Evolutionary conservation across 129 eudicot species (phyloP).

Genomic region (Artemisia argyi): DNA sequence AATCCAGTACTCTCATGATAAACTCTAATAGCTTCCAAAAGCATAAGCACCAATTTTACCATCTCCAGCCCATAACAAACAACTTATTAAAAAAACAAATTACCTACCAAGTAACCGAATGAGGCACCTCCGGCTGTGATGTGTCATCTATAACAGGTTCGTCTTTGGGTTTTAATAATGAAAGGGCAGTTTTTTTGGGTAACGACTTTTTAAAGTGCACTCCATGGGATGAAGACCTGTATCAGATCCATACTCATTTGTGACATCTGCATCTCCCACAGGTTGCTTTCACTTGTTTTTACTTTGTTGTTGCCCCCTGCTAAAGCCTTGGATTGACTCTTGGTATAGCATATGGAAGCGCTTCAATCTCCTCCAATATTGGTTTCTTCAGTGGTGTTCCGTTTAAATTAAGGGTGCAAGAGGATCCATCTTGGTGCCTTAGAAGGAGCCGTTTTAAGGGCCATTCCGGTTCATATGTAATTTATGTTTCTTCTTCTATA

Average conservation of each 20-base stretch:
- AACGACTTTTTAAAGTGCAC: slow-evolving; percentile 37
- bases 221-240: slow-evolving; percentile 29
- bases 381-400: slow-evolving; percentile 44
- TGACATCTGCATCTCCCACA: slow-evolving; percentile 23
- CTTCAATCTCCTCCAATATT: slow-evolving; percentile 47
- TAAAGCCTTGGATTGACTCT: slow-evolving; percentile 15
- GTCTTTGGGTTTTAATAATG: slow-evolving; percentile 65
- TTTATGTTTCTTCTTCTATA: slow-evolving; percentile 56
- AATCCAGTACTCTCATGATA: too few relatives aligned
- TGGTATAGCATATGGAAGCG: slow-evolving; percentile 41
- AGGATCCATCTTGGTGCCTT: slow-evolving; percentile 43
- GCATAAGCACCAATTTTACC: neutral
- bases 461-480: slow-evolving; percentile 54
- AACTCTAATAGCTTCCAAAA: too few relatives aligned
- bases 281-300: slow-evolving; percentile 66
- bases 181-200: slow-evolving; percentile 35
- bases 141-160: slow-evolving; percentile 62
- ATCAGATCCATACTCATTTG: slow-evolving; percentile 34
- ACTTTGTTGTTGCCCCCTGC: slow-evolving; percentile 28
- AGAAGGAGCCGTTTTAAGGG: slow-evolving; percentile 68
- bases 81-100: slow-evolving; percentile 1
- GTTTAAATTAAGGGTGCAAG: slow-evolving; percentile 18
- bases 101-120: slow-evolving; percentile 51
- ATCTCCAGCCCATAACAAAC: neutral
- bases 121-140: slow-evolving; percentile 27